Evolutionary conservation across 2,329 filamentous ascomycete genomes (phyloP), one percentile per base, ranked within the genome.

Genomic region (Cryphonectria parasitica): DNA sequence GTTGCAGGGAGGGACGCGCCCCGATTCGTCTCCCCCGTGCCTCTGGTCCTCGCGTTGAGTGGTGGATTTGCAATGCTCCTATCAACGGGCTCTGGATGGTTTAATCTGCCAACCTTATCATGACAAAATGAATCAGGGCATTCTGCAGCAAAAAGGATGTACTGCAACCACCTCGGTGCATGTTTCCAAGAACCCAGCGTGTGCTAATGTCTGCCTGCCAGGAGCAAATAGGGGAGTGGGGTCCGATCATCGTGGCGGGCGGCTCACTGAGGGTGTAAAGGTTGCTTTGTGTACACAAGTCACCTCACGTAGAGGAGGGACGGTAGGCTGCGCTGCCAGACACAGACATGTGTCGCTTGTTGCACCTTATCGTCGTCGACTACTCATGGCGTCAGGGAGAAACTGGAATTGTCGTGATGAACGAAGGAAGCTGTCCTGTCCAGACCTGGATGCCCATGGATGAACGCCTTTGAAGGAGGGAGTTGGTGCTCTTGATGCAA

Each of bases 51-150:
- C 39, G 19, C 43, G 41, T 45, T 64, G 63, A 64, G 25, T 64
- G 63, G 63, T 52, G 63, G 63, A 64, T 52, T 64, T 64, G 63
- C 63, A 17, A n/a, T 49, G 63, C 22, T 28, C 41, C 28, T 43
- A n/a, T 45, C 36, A 28, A 28, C 11, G n/a, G n/a, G n/a, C 15
- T 17, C 2, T 28, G 61, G 39, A 7, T 17, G 15, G 15, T 25
- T 43, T 4, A n/a, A 34, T 45, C 28, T 34, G 39, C 25, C 28
- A 64, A 43, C 61, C 61, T 64, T 39, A 25, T 19, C 2, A 19
- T 34, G 25, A 58, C 25, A 58, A 0, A 58, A 54, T n/a, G n/a
- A 58, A 8, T 5, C 13, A 58, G n/a, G 11, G 5, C 28, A 19
- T 31, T 28, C 54, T 28, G 54, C 28, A 31, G 17, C 11, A 17